Evolutionary conservation across 257 asterid species (phyloP), one percentile per base, ranked within the genome.

Genomic region (Solanum medicagineum): DNA sequence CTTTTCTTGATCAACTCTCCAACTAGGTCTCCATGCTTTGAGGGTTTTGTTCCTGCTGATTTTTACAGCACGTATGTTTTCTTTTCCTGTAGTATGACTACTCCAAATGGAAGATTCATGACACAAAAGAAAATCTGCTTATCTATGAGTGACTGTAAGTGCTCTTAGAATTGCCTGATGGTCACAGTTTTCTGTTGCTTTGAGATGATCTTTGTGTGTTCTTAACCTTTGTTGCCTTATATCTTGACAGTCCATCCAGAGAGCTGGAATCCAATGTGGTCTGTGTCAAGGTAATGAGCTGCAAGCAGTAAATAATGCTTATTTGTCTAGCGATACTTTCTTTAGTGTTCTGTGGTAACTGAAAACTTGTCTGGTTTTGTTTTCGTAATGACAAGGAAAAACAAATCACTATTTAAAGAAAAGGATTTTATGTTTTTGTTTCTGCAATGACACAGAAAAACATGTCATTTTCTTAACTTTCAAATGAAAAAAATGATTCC

Each of bases 81-180:
- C 85, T 87, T 70, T 65, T 85, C 70, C 89, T 79, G 83, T 81
- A 95, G 99, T 83, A 95, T 97, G 99, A 89, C 85, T 71, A 91
- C 93, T 59, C 93, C 92, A 40, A 91, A 94, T 85, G 99, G 99
- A 83, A 97, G 98, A 81, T 97, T 97, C 87, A 89, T 93, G 94
- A 94, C 99, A 54, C 98, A 94, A 84, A 94, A 90, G 93, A 97
- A 94, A 90, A 89, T 97, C 83, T 97, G 99, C 89, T 92, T 97
- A 54, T 97, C 99, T 74, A 97, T 97, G 98, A 97, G 99, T 83
- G 91, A 90, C 65, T 90, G 93, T 90, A 87, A 85, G 91, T 86
- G 51, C 19, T 47, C 8, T 45, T 71, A 20, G 69, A 63, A 60
- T 77, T 68, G 7, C 55, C 65, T 19, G 20, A 29, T 40, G 32